These are phyloP conservation scores for Athelia sp. DNA, from an alignment of 1,284 basidiomycete species.

Conservation along the genomic window DNA sequence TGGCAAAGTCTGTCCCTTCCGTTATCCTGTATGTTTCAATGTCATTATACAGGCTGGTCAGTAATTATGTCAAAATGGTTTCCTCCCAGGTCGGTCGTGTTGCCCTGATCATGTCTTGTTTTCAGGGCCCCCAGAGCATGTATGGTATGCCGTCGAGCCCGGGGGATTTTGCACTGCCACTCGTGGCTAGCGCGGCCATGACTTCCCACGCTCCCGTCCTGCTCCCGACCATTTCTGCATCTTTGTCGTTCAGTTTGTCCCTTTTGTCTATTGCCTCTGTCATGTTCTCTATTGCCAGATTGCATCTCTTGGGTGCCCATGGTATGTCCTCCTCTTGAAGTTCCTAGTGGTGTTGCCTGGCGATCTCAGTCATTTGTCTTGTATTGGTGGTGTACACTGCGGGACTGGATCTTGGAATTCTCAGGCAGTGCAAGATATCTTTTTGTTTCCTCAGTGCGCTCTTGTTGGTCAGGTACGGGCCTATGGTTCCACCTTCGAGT, in stretches of 20 bases:
- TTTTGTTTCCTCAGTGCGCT: neutral
- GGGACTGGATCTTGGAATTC: constrained; percentile 3
- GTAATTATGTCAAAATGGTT: constrained; percentile 9
- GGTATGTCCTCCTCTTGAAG: constrained; percentile 1
- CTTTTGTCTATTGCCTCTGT: constrained; percentile 3
- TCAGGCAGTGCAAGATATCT: constrained; percentile 18
- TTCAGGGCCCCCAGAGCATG: constrained; percentile 20
- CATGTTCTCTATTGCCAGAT: constrained; percentile 2
- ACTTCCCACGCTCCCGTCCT: constrained; percentile 11
- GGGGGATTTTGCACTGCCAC: constrained; percentile 18
- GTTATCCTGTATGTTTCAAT: constrained; percentile 21
- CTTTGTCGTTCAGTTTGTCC: constrained; percentile 3
- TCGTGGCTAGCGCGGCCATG: constrained; percentile 9
- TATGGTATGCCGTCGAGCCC: constrained; percentile 23
- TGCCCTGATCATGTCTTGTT: neutral
- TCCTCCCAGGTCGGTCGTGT: neutral
- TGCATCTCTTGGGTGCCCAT: neutral
- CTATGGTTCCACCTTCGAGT: constrained; percentile 23
- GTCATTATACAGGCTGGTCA: constrained; percentile 19
- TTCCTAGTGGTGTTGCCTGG: constrained; percentile 1
- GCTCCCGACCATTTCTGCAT: constrained; percentile 2
- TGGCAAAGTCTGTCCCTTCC: constrained; percentile 13
- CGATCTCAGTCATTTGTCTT: neutral
- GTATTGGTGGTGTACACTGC: constrained; percentile 3
- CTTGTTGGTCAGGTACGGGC: neutral